Base-by-base conservation (phyloP, 345 rosid genomes). In the Hibiscus trionum region DNA sequence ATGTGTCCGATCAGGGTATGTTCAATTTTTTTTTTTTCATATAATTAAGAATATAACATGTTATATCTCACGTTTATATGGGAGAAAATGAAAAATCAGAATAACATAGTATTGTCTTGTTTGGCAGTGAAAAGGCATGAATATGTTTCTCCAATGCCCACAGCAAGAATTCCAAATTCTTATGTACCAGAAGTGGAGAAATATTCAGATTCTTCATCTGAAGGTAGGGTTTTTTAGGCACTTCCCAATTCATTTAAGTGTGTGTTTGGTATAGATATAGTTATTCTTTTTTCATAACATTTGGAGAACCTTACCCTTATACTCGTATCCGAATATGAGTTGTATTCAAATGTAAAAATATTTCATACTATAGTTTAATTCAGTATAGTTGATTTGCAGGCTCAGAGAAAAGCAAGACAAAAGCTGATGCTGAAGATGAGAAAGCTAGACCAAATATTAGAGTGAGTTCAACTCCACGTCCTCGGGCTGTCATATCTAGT, bases 401-500 rank as follows among this genome's bases (percentile, higher is more conserved):
- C 11, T 24, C 29, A 8, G 61, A 9, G 11, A 10, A 21, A 24
- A 24, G 15, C 61, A 58, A 58, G 33, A 21, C 5, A 56, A 26
- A 52, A 55, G 44, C 58, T 4, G 76, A 75, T 50, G 37, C 58
- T 4, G 76, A 72, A 50, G 70, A 76, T 15, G 85, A 77, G 72
- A 80, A 76, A 35, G 67, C 75, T 24, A 84, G 70, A 78, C 82
- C 80, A 69, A 83, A 80, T n/a, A 78, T 84, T 29, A 81, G 86
- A 77, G 86, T 83, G 58, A 58, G 85, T 80, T 49, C 81, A 44
- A 72, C 86, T 67, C 84, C 77, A 10, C 91, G 88, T 16, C 91
- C 91, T 16, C 88, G 94, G 31, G 94, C 94, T 66, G 87, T 89
- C 57, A 26, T 87, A 69, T 89, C 94, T 37, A 89, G 94, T 76